These are phyloP conservation scores for Paraphaeosphaeria sporulosa DNA, from an alignment of 2,329 filamentous ascomycete species.

Conservation along the genomic window DNA sequence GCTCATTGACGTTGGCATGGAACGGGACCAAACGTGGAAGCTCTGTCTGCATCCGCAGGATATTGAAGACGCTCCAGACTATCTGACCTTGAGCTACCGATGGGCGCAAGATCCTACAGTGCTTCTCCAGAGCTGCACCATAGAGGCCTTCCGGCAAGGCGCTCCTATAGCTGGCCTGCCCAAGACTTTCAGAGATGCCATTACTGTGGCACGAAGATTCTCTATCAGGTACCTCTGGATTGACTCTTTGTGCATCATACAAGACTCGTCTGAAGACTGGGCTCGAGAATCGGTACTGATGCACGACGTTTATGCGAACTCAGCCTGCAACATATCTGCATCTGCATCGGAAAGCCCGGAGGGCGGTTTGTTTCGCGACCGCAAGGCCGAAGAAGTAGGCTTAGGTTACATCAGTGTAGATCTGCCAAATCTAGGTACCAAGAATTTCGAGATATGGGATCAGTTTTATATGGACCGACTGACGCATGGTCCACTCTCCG, in stretches of 20 bases:
- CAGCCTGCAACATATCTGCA: conserved; percentile 8
- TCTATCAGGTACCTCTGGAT: conserved; percentile 15
- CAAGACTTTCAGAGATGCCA: conserved; percentile 12
- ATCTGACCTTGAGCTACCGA: conserved; percentile 5
- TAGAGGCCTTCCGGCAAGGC: neutral
- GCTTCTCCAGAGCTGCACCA: neutral
- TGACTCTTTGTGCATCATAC: conserved; percentile 14
- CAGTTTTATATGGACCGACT: conserved; percentile 7
- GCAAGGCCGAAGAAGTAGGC: neutral
- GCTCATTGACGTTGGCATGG: neutral
- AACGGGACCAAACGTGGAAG: neutral
- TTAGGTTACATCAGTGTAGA: neutral
- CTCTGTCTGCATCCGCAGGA: neutral
- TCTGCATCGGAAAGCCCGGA: conserved; percentile 1
- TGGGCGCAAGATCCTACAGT: conserved; percentile 1
- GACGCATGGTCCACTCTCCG: conserved; percentile 5
- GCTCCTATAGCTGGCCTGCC: neutral
- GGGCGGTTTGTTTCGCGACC: neutral
- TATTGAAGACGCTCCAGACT: neutral
- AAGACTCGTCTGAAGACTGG: conserved; percentile 12
- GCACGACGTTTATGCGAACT: conserved; percentile 9
- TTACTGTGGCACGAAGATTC: conserved; percentile 6
- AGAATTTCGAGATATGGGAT: conserved; percentile 2
- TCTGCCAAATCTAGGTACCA: neutral
- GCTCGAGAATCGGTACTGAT: neutral